Conservation (phyloP, 1,284 basidiomycete species). For the Apiotrichum brassicae region DNA sequence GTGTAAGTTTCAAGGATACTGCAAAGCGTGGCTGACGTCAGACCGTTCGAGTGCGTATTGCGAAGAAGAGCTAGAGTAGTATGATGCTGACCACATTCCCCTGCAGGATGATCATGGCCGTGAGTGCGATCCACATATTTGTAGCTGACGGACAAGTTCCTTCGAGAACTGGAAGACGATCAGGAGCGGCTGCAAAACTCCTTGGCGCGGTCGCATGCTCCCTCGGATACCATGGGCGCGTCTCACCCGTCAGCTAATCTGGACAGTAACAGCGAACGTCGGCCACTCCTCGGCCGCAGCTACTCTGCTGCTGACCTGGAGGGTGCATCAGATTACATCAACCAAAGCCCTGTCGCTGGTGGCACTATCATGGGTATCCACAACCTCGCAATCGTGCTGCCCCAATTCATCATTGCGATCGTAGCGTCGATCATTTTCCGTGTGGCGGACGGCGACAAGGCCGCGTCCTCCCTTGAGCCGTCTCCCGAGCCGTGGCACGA, state of each 20-base stretch:
- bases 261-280: background rate
- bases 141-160: no score
- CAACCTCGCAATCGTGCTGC: conserved; percentile 87
- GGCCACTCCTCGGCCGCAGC: conserved; percentile 51
- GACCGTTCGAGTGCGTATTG: conserved; percentile 36
- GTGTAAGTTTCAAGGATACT: conserved; percentile 46
- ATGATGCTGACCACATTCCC: no score
- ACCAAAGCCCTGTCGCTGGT: conserved; percentile 63
- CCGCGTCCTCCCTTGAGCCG: background rate
- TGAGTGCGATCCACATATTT: no score
- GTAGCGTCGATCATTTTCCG: conserved; percentile 82
- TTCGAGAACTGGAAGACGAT: conserved; percentile 64
- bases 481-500: conserved; percentile 50
- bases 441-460: conserved; percentile 55
- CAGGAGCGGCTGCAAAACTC: background rate
- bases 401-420: conserved; percentile 85
- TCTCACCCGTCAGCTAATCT: background rate
- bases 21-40: conserved; percentile 8
- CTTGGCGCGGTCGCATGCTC: background rate
- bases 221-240: background rate
- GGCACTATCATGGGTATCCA: conserved; percentile 93
- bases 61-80: background rate
- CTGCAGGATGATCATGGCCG: conserved; percentile 90
- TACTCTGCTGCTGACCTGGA: conserved; percentile 56
- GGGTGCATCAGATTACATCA: conserved; percentile 47